These are phyloP conservation scores for Periconia macrospinosa DNA, from an alignment of 2,329 filamentous ascomycete genomes.

Conservation along the genomic window DNA sequence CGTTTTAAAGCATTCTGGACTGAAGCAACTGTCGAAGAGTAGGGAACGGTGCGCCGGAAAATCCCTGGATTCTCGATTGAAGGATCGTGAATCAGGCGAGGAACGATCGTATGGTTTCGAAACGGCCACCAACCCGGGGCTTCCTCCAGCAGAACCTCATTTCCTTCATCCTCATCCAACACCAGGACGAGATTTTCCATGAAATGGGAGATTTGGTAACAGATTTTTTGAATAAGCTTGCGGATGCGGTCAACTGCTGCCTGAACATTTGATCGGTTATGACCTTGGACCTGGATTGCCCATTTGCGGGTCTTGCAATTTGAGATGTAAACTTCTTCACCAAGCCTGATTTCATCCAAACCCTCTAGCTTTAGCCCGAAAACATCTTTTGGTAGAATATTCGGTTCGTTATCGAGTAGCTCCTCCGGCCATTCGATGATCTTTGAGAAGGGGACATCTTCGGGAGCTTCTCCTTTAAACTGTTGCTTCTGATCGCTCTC, in stretches of 20 bases:
- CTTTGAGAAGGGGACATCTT: neutral
- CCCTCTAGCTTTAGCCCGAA: conserved; percentile 32
- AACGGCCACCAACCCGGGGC: conserved; percentile 37
- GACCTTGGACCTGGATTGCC: conserved; percentile 25
- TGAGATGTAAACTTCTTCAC: conserved; percentile 31
- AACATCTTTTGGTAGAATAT: conserved; percentile 21
- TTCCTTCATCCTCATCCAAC: neutral
- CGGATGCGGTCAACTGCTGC: conserved; percentile 23
- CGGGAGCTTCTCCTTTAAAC: conserved; percentile 22
- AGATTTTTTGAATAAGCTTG: conserved; percentile 23
- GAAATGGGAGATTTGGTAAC: conserved; percentile 10
- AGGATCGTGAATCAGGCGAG: conserved; percentile 16
- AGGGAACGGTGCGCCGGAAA: conserved; percentile 20
- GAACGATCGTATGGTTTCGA: conserved; percentile 17
- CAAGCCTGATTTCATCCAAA: conserved; percentile 29
- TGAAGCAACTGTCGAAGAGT: conserved; percentile 10
- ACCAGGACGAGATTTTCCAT: conserved; percentile 8
- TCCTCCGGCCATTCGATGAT: conserved; percentile 27
- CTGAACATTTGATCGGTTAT: conserved; percentile 14
- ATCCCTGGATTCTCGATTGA: conserved; percentile 24
- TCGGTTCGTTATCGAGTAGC: conserved; percentile 6
- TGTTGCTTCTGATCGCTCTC: conserved; percentile 19
- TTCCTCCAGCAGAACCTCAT: conserved; percentile 29
- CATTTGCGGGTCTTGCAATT: conserved; percentile 3
- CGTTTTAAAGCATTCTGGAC: conserved; percentile 21